Evolutionary conservation across 1,284 basidiomycete genomes (phyloP).

Genomic region (Cutaneotrichosporon spelunceum): DNA sequence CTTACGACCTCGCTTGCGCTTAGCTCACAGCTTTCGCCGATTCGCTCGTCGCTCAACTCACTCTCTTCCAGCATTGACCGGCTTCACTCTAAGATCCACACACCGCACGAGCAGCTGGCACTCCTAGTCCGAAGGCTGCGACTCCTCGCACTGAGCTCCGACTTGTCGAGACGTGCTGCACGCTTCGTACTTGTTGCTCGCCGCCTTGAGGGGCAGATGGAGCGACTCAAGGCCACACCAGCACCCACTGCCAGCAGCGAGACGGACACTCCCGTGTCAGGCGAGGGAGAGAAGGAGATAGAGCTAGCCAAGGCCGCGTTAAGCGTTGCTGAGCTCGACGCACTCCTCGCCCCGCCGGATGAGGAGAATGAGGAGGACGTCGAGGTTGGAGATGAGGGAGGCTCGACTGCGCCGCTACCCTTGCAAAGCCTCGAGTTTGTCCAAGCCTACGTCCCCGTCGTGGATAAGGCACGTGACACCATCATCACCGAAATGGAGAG

Average conservation of each 20-base stretch:
- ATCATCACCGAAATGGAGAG: conserved; percentile 80
- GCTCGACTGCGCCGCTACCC: conserved; percentile 24
- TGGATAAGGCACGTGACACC: conserved; percentile 65
- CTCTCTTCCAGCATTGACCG: conserved; percentile 54
- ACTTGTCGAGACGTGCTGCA: conserved; percentile 73
- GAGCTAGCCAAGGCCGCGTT: conserved; percentile 84
- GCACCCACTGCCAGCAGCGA: conserved; percentile 20
- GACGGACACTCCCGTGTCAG: conserved; percentile 27
- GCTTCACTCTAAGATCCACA: conserved; percentile 75
- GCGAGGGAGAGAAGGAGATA: conserved; percentile 69
- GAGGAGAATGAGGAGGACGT: conserved; percentile 5
- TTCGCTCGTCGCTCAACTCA: conserved; percentile 43
- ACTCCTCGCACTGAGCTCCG: conserved; percentile 72
- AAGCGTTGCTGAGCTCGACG: conserved; percentile 74
- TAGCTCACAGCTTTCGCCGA: conserved; percentile 53
- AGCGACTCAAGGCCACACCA: conserved; percentile 56
- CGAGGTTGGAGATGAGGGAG: conserved; percentile 12
- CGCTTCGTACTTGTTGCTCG: conserved; percentile 77
- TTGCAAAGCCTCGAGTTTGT: conserved; percentile 70
- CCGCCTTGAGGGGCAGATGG: conserved; percentile 75
- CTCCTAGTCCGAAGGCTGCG: conserved; percentile 67
- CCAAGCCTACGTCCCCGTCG: conserved; percentile 63
- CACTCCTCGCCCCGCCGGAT: conserved; percentile 9
- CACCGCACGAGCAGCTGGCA: conserved; percentile 71
- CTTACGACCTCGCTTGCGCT: conserved; percentile 63